These are phyloP conservation scores for Psilocybe cyanescens DNA, from an alignment of 768 basidiomycete genomes.

Conservation along the genomic window DNA sequence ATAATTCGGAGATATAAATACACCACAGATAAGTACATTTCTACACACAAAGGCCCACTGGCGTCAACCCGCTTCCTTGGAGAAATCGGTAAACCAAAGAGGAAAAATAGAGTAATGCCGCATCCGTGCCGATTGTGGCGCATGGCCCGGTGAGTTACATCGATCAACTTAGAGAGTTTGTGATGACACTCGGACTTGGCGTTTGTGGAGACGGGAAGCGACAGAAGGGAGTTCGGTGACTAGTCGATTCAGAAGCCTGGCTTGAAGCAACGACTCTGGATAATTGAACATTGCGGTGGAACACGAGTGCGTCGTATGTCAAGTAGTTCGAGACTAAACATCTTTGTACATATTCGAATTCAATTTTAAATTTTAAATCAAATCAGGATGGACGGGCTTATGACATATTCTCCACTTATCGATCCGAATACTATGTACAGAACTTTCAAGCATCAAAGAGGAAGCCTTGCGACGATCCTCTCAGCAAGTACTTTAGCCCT, in stretches of 20 bases:
- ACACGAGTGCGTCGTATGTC: no score
- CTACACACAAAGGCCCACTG: neutral
- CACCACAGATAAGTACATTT: neutral
- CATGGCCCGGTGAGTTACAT: neutral
- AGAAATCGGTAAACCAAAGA: neutral
- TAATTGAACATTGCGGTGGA: no score
- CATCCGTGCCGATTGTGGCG: neutral
- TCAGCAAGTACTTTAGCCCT: no score
- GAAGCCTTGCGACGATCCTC: no score
- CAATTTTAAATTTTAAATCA: no score
- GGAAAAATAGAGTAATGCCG: neutral
- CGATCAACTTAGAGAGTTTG: neutral
- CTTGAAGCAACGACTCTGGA: neutral
- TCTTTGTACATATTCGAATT: no score
- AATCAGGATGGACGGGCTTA: no score
- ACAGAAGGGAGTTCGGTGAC: neutral
- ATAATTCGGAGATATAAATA: neutral
- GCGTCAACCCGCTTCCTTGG: neutral
- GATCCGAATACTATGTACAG: no score
- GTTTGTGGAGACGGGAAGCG: neutral
- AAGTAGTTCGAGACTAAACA: no score
- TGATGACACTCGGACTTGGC: neutral
- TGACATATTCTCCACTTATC: no score
- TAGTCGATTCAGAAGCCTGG: neutral
- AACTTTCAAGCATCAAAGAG: no score